A percentile compares a stretch with the other conserved stretches of the same genome.
These are phyloP conservation scores for Ambrosia artemisiifolia DNA, from an alignment of 129 eudicot species.

Conservation along the genomic window DNA sequence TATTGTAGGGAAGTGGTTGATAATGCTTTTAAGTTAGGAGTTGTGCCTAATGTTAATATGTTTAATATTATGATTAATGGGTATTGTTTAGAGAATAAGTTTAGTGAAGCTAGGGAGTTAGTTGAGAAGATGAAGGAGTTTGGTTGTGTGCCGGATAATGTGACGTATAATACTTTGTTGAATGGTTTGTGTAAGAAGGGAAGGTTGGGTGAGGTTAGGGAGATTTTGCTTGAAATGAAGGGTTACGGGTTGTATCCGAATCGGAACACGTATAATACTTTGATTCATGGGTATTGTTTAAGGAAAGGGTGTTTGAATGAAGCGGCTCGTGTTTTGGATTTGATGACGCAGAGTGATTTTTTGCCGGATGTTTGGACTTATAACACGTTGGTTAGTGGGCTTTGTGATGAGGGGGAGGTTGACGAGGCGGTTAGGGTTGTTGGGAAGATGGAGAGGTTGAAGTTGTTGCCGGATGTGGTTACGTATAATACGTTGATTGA, in stretches of 20 bases:
- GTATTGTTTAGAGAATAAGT: conserved; percentile 54
- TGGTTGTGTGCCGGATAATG: conserved; percentile 61
- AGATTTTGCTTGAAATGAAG: conserved; percentile 64
- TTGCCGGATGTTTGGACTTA: conserved; percentile 86
- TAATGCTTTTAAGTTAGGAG: conserved; percentile 52
- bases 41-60: conserved; percentile 50
- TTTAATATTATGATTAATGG: conserved; percentile 67
- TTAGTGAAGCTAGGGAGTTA: conserved; percentile 53
- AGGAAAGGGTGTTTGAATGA: conserved; percentile 65
- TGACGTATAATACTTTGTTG: conserved; percentile 74
- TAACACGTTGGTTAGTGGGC: conserved; percentile 58
- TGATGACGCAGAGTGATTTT: conserved; percentile 59
- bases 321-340: conserved; percentile 55
- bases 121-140: conserved; percentile 52
- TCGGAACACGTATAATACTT: conserved; percentile 67
- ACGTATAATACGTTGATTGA: conserved; percentile 79
- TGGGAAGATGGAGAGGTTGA: conserved; percentile 54
- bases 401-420: conserved; percentile 54
- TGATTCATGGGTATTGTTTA: conserved; percentile 65
- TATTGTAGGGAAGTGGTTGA: conserved; percentile 45
- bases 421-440: conserved; percentile 60
- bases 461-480: conserved; percentile 66
- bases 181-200: conserved; percentile 62
- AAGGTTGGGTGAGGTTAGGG: conserved; percentile 51
- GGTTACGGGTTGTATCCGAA: conserved; percentile 53